Conservation (phyloP, 1,284 basidiomycete genomes). For the Mrakiaceae sp. region DNA sequence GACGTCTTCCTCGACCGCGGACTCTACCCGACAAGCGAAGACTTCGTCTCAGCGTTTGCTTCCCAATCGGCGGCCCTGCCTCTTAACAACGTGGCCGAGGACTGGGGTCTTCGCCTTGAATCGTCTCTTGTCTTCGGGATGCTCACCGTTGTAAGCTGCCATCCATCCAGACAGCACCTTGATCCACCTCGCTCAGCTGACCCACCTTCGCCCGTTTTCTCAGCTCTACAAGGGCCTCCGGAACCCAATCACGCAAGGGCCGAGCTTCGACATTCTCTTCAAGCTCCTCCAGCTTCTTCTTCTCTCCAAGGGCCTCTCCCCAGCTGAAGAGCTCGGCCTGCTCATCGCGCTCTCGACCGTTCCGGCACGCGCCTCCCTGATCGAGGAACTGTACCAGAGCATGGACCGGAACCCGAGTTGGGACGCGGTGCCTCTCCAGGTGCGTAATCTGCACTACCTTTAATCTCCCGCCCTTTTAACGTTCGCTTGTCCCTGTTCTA, state of each 20-base stretch:
- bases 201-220: not conserved
- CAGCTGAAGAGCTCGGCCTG: not conserved
- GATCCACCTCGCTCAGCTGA: not conserved
- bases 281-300: not conserved
- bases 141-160: not conserved
- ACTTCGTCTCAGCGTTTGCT: not conserved
- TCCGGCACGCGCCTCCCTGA: not conserved
- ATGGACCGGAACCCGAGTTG: not conserved
- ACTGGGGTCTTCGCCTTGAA: slow-evolving; percentile 9
- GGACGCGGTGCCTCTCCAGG: not conserved
- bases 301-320: not conserved
- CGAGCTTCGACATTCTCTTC: not conserved
- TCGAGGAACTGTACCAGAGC: not conserved
- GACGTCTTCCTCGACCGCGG: not conserved
- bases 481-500: not conserved
- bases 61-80: not conserved
- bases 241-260: not conserved
- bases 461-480: not conserved
- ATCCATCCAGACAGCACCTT: not conserved
- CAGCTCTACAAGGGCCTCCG: slow-evolving; percentile 8
- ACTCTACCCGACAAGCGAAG: not conserved
- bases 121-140: slow-evolving; percentile 2
- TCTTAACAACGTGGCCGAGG: not conserved
- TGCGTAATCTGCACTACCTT: not conserved
- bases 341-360: not conserved